Conservation (phyloP, 495 filamentous ascomycete genomes). For the Penicillium crystallinum region DNA sequence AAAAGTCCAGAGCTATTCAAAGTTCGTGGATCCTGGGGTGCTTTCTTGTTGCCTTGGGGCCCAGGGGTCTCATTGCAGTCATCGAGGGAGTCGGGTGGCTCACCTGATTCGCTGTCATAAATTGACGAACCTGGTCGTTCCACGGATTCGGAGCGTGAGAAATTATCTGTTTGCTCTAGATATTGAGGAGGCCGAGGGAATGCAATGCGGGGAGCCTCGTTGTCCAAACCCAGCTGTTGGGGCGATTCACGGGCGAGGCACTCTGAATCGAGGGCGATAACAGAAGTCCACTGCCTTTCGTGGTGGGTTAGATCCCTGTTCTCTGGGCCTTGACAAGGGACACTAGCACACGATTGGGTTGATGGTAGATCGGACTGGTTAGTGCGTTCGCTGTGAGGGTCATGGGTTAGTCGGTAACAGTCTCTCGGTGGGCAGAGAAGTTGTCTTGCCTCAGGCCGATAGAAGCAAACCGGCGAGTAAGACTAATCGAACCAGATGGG, state of each 20-base stretch:
- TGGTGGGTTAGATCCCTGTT: background rate
- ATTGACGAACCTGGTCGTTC: background rate
- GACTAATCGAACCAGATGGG: background rate
- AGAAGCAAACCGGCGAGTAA: background rate
- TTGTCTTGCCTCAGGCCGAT: background rate
- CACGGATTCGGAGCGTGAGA: background rate
- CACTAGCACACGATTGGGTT: background rate
- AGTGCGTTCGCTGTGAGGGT: background rate
- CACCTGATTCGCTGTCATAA: slow-evolving; percentile 1
- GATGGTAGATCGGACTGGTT: background rate
- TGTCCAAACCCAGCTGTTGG: background rate
- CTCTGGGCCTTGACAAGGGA: background rate
- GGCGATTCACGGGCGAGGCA: background rate
- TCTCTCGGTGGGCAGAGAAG: background rate
- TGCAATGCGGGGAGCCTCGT: background rate
- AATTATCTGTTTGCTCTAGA: background rate
- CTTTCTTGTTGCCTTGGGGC: background rate
- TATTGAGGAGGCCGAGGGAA: background rate
- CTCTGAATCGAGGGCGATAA: background rate
- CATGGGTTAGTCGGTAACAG: background rate
- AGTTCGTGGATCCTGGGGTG: background rate
- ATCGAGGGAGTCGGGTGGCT: background rate
- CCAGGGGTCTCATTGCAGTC: background rate
- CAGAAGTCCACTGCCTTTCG: background rate
- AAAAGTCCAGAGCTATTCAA: background rate